Conservation (phyloP, 2,329 filamentous ascomycete species). For the Boeremia exigua region DNA sequence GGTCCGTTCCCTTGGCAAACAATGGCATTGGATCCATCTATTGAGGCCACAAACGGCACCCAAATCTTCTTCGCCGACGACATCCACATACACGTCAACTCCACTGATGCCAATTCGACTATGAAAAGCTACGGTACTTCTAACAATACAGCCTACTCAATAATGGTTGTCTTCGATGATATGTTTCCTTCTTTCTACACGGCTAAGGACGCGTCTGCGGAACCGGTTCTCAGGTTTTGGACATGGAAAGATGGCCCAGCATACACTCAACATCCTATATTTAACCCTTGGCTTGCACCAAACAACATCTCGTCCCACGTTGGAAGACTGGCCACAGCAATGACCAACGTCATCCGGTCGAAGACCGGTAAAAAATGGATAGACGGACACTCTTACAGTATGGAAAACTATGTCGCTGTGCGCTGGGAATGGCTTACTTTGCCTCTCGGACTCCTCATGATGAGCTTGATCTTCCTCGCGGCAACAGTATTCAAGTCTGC, state of each 20-base stretch:
- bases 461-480: slow-evolving; percentile 32
- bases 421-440: slow-evolving; percentile 38
- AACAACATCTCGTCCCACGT: slow-evolving; percentile 31
- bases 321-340: slow-evolving; percentile 21
- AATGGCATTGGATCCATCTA: too few relatives aligned
- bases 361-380: slow-evolving; percentile 2
- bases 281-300: slow-evolving; percentile 25
- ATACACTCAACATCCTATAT: neutral
- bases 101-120: neutral
- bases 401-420: slow-evolving; percentile 24
- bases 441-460: slow-evolving; percentile 27
- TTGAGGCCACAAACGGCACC: neutral
- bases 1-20: slow-evolving; percentile 23
- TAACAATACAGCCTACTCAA: neutral
- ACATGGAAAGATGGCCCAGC: neutral
- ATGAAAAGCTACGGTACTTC: neutral
- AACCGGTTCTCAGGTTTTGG: slow-evolving; percentile 1
- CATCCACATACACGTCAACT: neutral
- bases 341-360: slow-evolving; percentile 32
- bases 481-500: slow-evolving; percentile 32
- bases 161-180: slow-evolving; percentile 22
- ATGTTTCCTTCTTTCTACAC: slow-evolving; percentile 32
- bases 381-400: slow-evolving; percentile 15
- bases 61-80: neutral
- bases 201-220: neutral